Evolutionary conservation across 257 asterid genomes (phyloP).

Genomic region (Leonotis leonurus): DNA sequence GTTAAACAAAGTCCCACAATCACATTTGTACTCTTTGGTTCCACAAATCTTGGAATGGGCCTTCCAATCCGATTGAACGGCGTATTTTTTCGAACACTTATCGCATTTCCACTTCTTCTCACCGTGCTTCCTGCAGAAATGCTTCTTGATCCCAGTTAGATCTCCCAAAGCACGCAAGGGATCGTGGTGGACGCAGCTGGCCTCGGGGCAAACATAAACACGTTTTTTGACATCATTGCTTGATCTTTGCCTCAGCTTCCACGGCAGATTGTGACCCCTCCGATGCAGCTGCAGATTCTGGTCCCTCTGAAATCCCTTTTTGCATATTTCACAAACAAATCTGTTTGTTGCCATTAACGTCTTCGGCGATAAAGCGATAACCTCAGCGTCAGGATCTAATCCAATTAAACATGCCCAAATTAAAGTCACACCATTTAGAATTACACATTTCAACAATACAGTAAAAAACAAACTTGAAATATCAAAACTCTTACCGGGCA

Average conservation of each 20-base stretch:
- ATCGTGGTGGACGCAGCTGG: constrained; percentile 67
- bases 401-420: neutral
- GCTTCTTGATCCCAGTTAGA: constrained; percentile 88
- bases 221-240: constrained; percentile 56
- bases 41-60: constrained; percentile 93
- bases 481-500: constrained; percentile 60
- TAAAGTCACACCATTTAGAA: neutral
- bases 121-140: constrained; percentile 84
- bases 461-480: neutral
- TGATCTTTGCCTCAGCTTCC: constrained; percentile 79
- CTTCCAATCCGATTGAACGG: constrained; percentile 89
- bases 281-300: constrained; percentile 90
- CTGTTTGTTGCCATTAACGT: constrained; percentile 70
- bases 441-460: neutral
- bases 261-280: constrained; percentile 83
- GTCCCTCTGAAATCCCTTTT: constrained; percentile 80
- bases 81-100: constrained; percentile 75
- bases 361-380: constrained; percentile 72
- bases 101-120: constrained; percentile 94
- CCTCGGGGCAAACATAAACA: constrained; percentile 84
- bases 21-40: constrained; percentile 76
- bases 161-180: constrained; percentile 84
- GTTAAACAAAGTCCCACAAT: constrained; percentile 80
- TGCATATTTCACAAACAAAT: constrained; percentile 83
- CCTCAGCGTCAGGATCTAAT: constrained; percentile 87